Percentiles rank a stretch among this genome's conserved stretches.
Conservation (phyloP, 495 filamentous ascomycete species). For the Neohortaea acidophila region DNA sequence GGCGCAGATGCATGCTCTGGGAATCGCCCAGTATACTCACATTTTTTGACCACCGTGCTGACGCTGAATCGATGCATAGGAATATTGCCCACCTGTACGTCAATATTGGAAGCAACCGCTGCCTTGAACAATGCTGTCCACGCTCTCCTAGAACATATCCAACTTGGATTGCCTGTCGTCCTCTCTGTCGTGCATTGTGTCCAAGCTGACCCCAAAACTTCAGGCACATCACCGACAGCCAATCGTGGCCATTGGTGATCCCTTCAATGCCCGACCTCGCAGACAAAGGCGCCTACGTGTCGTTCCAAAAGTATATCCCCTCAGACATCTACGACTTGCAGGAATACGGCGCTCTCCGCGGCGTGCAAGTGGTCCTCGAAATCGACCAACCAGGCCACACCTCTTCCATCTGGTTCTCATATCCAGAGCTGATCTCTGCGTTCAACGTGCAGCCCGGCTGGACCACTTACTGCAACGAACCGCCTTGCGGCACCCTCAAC, state of each 20-base stretch:
- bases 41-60: no score
- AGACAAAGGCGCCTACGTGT: constrained; percentile 49
- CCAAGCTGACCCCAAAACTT: no score
- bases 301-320: constrained; percentile 46
- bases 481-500: constrained; percentile 60
- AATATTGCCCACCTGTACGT: no score
- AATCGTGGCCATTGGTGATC: constrained; percentile 72
- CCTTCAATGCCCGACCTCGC: constrained; percentile 55
- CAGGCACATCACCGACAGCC: constrained; percentile 64
- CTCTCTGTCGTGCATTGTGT: no score
- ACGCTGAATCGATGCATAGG: no score
- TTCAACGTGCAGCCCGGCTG: constrained; percentile 52
- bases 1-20: no score
- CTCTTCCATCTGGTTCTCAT: constrained; percentile 40
- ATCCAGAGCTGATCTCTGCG: constrained; percentile 61
- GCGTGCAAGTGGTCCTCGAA: constrained; percentile 59
- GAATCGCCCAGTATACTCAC: no score
- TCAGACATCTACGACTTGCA: constrained; percentile 47
- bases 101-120: no score
- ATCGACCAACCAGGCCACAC: constrained; percentile 77
- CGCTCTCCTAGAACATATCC: no score
- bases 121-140: no score
- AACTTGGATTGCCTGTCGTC: no score
- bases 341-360: constrained; percentile 47
- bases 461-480: constrained; percentile 51